Base-by-base conservation (phyloP, 75 land plant species). In the Larix kaempferi region DNA sequence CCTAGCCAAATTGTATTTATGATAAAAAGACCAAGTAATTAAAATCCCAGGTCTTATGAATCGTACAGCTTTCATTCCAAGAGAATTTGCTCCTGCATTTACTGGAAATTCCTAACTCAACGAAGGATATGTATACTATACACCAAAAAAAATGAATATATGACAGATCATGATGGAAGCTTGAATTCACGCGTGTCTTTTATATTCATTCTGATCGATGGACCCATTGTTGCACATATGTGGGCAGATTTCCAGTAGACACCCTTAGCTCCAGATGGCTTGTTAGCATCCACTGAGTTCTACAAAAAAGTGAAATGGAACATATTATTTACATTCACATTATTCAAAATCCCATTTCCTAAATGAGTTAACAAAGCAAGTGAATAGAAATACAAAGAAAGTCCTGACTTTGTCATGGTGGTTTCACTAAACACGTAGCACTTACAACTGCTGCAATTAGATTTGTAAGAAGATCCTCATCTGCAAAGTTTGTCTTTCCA, bases 201-300 rank as follows among this genome's bases (percentile, higher is more conserved):
- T 25, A 89, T 77, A 54, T 83, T 88, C 64, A 98, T 65, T 59
- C 88, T 83, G 52, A 98, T 91, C 0, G 99, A 98, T 57, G 99
- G 99, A 1, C 99, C 98, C 99, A 98, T 98, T 26, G 99, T 89
- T 29, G 98, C 77, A 78, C 99, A 98, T 29, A 95, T 78, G 57
- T 92, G 84, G 29, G 91, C 90, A 54, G 94, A 86, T 77, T 90
- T 98, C 99, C 99, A 98, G 86, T 98, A 98, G 23, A 98, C 91
- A 72, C 98, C 98, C 79, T 95, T 98, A 10, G 98, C 92, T 60
- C 99, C 99, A 6, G 89, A 58, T 60, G 99, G 99, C 83, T 90
- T 98, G 86, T 98, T 98, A 74, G 90, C 39, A 77, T 95, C 98
- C 57, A 95, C 85, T 27, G 91, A 90, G 54, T 84, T 89, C 92